Evolutionary conservation across 495 filamentous ascomycete species (phyloP).

Genomic region (Penicillium turbatum): DNA sequence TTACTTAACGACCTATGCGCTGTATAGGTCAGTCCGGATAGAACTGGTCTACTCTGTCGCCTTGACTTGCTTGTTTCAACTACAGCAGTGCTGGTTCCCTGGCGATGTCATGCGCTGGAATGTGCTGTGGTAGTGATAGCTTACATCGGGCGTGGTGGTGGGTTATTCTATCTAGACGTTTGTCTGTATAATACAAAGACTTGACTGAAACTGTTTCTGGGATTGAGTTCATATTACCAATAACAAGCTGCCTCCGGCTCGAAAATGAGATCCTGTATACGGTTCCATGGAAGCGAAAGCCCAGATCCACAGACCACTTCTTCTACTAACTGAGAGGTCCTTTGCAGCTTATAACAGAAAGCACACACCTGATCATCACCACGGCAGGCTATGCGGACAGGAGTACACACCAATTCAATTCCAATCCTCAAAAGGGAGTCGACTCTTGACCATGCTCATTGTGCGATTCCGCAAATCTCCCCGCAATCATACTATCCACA

Average conservation of each 20-base stretch:
- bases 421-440: too few relatives aligned
- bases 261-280: too few relatives aligned
- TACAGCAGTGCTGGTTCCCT: not conserved
- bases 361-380: too few relatives aligned
- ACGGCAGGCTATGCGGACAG: too few relatives aligned
- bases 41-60: not conserved
- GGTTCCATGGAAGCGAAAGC: too few relatives aligned
- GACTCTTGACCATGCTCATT: too few relatives aligned
- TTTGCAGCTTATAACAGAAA: too few relatives aligned
- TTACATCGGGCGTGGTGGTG: not conserved
- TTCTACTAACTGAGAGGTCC: too few relatives aligned
- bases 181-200: conserved; percentile 10
- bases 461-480: too few relatives aligned
- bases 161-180: not conserved
- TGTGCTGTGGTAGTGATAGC: not conserved
- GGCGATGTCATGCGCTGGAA: conserved; percentile 9
- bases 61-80: not conserved
- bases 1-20: conserved; percentile 36
- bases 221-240: not conserved
- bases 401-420: too few relatives aligned
- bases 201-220: conserved; percentile 4
- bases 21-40: conserved; percentile 31
- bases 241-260: not conserved
- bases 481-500: too few relatives aligned
- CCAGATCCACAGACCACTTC: too few relatives aligned